Base-by-base conservation (phyloP, 2,329 filamentous ascomycete species). In the Aspergillus sp. region DNA sequence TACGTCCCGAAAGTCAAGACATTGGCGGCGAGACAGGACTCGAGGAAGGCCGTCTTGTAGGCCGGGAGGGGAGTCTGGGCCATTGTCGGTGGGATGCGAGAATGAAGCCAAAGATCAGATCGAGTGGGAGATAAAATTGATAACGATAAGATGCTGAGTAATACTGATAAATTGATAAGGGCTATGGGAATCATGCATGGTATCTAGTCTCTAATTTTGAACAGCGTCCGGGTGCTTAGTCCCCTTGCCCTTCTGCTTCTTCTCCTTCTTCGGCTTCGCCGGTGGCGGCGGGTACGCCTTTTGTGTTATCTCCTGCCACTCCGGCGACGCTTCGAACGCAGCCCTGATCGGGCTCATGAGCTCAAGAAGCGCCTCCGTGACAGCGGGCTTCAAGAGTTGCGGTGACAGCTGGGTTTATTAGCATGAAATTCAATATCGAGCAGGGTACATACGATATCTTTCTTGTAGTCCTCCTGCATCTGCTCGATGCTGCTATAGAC, bases 351-450 rank as follows among this genome's bases (percentile, higher is more conserved):
- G 86, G 2, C 71, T 75, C 36, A 94, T 69, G 8, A 96, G 72
- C 24, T 73, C 69, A 44, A 76, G 77, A 13, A 98, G 71, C 7
- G 77, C 84, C 32, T 76, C 71, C 4, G 82, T 74, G 4, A 93
- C 78, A 8, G 84, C 86, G n/a, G 80, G 73, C 67, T 98, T 96
- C 32, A 96, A 69, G 8, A 82, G 64, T 66, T 95, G 88, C 0
- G 91, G 91, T 1, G 82, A 86, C 40, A 94, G 72, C 72, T 79
- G 43, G n/a, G n/a, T n/a, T n/a, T n/a, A n/a, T n/a, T n/a, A n/a
- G n/a, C n/a, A n/a, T n/a, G n/a, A n/a, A n/a, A n/a, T n/a, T n/a
- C n/a, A n/a, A n/a, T n/a, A n/a, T n/a, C n/a, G n/a, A n/a, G n/a
- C n/a, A n/a, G n/a, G 16, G n/a, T 15, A 24, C 74, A 44, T 71